phyloP scores from a whole-genome alignment of 2,329 filamentous ascomycete species.

The Pestalotiopsis sp. region DNA sequence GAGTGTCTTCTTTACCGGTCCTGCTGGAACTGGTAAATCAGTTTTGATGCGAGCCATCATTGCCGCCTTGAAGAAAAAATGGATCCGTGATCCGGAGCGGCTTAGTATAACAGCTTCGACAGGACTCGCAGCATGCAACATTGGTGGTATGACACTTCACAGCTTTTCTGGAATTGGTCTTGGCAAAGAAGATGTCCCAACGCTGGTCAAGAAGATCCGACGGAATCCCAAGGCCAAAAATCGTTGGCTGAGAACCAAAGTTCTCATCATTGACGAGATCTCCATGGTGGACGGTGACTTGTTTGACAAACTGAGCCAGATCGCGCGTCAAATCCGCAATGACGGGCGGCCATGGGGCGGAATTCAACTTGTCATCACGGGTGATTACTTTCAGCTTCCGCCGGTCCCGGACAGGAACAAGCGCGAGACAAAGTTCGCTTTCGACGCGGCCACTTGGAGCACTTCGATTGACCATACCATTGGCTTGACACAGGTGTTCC shows the following conservation, averaged over 20 bases:
- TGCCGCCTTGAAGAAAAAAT: constrained; percentile 74
- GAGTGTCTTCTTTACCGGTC: constrained; percentile 97
- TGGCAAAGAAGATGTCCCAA: constrained; percentile 82
- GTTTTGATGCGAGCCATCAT: constrained; percentile 95
- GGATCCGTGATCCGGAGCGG: constrained; percentile 74
- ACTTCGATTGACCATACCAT: constrained; percentile 96
- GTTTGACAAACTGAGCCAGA: constrained; percentile 92
- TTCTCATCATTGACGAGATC: constrained; percentile 90
- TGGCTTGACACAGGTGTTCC: constrained; percentile 91
- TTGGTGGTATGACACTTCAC: constrained; percentile 92
- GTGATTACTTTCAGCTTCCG: constrained; percentile 96
- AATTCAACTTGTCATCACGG: constrained; percentile 93
- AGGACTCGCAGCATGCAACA: constrained; percentile 93
- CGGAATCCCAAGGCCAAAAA: constrained; percentile 85
- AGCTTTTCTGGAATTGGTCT: constrained; percentile 95
- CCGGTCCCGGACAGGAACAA: constrained; percentile 82
- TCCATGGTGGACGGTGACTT: constrained; percentile 98
- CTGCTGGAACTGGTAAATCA: constrained; percentile 95
- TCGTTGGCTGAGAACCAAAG: constrained; percentile 86
- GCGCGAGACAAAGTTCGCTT: constrained; percentile 80
- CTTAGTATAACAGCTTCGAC: constrained; percentile 95
- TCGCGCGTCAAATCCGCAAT: constrained; percentile 83
- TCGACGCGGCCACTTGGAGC: constrained; percentile 88
- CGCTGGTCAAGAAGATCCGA: constrained; percentile 87
- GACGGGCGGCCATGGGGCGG: constrained; percentile 93